Percentiles rank a stretch among this genome's conserved stretches.
phyloP scores from a whole-genome alignment of 306 rosid genomes.

The Casuarina equisetifolia region DNA sequence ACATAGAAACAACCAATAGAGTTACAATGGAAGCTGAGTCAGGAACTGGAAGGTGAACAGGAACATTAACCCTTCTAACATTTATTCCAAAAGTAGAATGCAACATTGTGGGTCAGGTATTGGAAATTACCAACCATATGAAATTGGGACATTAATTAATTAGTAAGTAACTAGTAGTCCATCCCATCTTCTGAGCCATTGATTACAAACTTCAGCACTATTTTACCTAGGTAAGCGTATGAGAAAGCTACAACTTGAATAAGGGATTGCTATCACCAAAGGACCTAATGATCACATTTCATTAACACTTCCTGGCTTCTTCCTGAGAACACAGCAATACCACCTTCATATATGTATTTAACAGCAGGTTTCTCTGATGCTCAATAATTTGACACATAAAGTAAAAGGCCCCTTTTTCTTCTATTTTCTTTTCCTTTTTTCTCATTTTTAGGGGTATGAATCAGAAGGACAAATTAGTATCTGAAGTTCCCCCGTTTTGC shows the following conservation, averaged over 20 bases:
- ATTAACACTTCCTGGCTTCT: not conserved
- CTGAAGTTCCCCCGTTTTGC: not conserved
- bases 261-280: not conserved
- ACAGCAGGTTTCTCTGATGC: not conserved
- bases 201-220: not conserved
- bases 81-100: conserved; percentile 5
- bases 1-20: conserved; percentile 15
- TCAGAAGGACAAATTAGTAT: not conserved
- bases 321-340: not conserved
- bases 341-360: not conserved
- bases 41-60: not conserved
- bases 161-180: conserved; percentile 17
- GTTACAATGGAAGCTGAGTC: not conserved
- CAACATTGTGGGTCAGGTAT: conserved; percentile 18
- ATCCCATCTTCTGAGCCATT: conserved; percentile 13
- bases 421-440: not conserved
- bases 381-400: not conserved
- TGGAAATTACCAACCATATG: conserved; percentile 15
- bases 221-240: not conserved
- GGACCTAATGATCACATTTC: not conserved
- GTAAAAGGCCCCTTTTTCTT: not conserved
- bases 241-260: not conserved
- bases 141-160: conserved; percentile 12
- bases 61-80: conserved; percentile 4
- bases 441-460: not conserved